Percentiles rank a stretch among this genome's conserved stretches.
These are phyloP conservation scores for Leccinum rimulosum DNA, from an alignment of 768 basidiomycete genomes.

Conservation along the genomic window DNA sequence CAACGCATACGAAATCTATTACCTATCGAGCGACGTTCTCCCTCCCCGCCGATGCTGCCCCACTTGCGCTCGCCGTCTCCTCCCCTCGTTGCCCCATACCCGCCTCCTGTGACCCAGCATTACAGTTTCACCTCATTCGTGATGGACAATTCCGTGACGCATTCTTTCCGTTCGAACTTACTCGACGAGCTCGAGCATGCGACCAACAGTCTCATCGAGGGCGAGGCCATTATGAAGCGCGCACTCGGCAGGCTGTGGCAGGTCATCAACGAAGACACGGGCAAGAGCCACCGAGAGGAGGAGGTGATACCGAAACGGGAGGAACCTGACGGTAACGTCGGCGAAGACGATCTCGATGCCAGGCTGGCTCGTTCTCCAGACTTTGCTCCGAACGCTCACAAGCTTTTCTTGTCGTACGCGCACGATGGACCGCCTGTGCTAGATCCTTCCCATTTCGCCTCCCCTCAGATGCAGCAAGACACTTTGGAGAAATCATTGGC, in stretches of 20 bases:
- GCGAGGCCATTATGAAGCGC: constrained; percentile 67
- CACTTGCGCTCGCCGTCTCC: constrained; percentile 80
- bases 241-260: constrained; percentile 83
- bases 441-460: constrained; percentile 63
- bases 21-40: constrained; percentile 58
- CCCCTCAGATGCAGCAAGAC: constrained; percentile 64
- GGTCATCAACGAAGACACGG: constrained; percentile 70
- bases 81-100: constrained; percentile 74
- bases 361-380: constrained; percentile 63
- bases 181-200: constrained; percentile 79
- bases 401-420: constrained; percentile 58
- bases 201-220: constrained; percentile 82
- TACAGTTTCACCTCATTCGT: constrained; percentile 81
- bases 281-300: constrained; percentile 33
- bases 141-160: constrained; percentile 79
- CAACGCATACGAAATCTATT: constrained; percentile 73
- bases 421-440: constrained; percentile 45
- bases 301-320: constrained; percentile 65
- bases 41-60: constrained; percentile 69
- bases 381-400: constrained; percentile 61
- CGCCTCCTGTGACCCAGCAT: constrained; percentile 63
- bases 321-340: constrained; percentile 57
- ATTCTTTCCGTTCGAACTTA: constrained; percentile 76
- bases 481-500: constrained; percentile 73
- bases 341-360: constrained; percentile 37